A percentile compares a stretch with the other conserved stretches of the same genome.
Conservation (phyloP, 305 asterid species). For the Ruellia speciosa region DNA sequence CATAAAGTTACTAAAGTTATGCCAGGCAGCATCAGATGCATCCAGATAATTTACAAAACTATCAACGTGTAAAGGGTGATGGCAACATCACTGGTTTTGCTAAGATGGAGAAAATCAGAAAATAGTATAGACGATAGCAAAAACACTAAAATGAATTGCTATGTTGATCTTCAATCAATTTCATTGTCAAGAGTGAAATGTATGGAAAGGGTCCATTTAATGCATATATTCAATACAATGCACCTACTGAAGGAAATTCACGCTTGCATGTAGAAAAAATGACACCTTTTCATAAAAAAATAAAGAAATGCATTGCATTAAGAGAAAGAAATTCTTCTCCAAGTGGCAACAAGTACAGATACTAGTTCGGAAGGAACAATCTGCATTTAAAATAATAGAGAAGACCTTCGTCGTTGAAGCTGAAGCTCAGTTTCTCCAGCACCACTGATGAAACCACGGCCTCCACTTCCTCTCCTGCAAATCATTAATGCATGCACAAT, state of each 20-base stretch:
- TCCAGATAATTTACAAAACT: constrained; percentile 8
- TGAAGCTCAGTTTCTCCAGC: constrained; percentile 99
- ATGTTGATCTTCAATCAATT: neutral
- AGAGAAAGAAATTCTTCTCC: constrained; percentile 17
- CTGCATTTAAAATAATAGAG: constrained; percentile 14
- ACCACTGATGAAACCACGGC: constrained; percentile 93
- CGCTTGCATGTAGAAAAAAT: neutral
- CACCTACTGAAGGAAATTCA: neutral
- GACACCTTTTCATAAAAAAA: neutral
- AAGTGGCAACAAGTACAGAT: constrained; percentile 12
- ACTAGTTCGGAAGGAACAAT: constrained; percentile 5
- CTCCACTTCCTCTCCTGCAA: constrained; percentile 98
- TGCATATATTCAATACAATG: neutral
- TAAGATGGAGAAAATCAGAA: constrained; percentile 13
- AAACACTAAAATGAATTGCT: constrained; percentile 1
- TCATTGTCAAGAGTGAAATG: neutral
- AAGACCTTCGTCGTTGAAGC: constrained; percentile 88
- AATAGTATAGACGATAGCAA: neutral
- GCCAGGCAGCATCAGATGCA: neutral
- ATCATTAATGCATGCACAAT: constrained; percentile 21
- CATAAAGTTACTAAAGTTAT: neutral
- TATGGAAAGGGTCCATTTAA: constrained; percentile 1
- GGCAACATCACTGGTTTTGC: neutral
- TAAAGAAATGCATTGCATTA: neutral
- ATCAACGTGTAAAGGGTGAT: neutral